phyloP scores from a whole-genome alignment of 495 filamentous ascomycete species.

The Aspergillus saccharolyticus region DNA sequence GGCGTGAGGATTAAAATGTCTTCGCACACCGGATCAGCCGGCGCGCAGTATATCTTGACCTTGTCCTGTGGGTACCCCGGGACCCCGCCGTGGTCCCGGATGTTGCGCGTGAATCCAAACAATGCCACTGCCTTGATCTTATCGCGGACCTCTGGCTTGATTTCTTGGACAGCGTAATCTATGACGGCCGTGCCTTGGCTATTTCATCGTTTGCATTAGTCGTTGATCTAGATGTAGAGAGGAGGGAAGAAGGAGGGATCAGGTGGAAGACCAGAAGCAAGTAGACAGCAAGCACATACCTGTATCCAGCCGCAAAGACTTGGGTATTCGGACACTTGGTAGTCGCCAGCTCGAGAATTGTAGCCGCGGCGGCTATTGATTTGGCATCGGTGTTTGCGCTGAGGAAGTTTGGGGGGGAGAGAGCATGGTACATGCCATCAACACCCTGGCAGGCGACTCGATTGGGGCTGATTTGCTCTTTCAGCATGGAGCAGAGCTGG shows the following conservation, averaged over 20 bases:
- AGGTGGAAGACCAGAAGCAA: background rate
- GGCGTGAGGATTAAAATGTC: background rate
- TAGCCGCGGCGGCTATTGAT: slow-evolving; percentile 35
- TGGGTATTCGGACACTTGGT: slow-evolving; percentile 48
- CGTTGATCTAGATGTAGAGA: background rate
- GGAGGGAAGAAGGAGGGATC: background rate
- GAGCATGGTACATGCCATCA: slow-evolving; percentile 28
- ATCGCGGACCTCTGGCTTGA: background rate
- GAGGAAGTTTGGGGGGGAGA: slow-evolving; percentile 20
- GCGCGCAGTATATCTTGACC: background rate
- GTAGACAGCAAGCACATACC: slow-evolving; percentile 11
- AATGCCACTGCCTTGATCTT: background rate
- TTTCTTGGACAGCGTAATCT: background rate
- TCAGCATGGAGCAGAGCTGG: slow-evolving; percentile 29
- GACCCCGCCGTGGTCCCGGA: background rate
- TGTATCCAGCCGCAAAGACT: slow-evolving; percentile 53
- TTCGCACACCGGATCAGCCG: background rate
- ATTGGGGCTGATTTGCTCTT: slow-evolving; percentile 22
- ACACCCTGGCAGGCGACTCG: slow-evolving; percentile 33
- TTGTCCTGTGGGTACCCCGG: background rate
- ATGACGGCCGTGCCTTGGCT: background rate
- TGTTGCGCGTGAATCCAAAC: background rate
- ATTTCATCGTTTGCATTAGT: background rate
- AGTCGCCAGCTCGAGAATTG: slow-evolving; percentile 30
- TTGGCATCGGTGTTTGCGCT: slow-evolving; percentile 23